Evolutionary conservation across 2,329 filamentous ascomycete genomes (phyloP).

Genomic region (Apiospora pterosperma): DNA sequence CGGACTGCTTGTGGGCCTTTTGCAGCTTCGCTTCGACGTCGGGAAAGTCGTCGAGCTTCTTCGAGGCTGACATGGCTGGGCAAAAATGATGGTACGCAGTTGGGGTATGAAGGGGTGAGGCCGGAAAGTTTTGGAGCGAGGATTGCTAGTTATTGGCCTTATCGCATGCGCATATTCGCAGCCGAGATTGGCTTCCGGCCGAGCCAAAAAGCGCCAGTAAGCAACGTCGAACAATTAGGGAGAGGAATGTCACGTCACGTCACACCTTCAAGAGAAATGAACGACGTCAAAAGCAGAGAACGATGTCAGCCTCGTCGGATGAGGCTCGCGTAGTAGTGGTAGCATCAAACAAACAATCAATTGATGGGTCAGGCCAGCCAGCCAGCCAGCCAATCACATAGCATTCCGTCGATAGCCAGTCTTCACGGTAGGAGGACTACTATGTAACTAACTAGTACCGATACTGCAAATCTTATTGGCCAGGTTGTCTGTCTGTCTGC

Average conservation of each 20-base stretch:
- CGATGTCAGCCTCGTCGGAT: background rate
- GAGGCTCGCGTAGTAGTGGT: background rate
- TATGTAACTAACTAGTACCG: too few relatives aligned
- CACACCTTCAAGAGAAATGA: too few relatives aligned
- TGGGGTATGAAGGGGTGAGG: background rate
- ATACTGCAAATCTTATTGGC: background rate
- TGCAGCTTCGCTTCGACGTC: conserved; percentile 74
- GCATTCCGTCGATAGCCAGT: too few relatives aligned
- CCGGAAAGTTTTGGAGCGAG: background rate
- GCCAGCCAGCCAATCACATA: too few relatives aligned
- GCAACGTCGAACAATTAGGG: background rate
- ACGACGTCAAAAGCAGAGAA: background rate
- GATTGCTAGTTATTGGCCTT: background rate
- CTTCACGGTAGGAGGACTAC: too few relatives aligned
- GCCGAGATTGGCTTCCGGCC: background rate
- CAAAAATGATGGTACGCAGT: conserved; percentile 10
- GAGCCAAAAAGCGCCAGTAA: background rate
- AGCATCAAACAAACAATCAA: background rate
- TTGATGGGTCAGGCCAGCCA: background rate
- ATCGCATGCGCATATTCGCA: background rate
- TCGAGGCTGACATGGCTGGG: conserved; percentile 39
- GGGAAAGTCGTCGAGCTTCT: conserved; percentile 58
- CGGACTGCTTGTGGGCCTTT: conserved; percentile 77
- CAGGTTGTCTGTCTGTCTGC: too few relatives aligned
- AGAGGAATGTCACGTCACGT: too few relatives aligned